Evolutionary conservation across 441 rosid genomes (phyloP), one percentile per base, ranked within the genome.

Genomic region (Mallotus repandus): DNA sequence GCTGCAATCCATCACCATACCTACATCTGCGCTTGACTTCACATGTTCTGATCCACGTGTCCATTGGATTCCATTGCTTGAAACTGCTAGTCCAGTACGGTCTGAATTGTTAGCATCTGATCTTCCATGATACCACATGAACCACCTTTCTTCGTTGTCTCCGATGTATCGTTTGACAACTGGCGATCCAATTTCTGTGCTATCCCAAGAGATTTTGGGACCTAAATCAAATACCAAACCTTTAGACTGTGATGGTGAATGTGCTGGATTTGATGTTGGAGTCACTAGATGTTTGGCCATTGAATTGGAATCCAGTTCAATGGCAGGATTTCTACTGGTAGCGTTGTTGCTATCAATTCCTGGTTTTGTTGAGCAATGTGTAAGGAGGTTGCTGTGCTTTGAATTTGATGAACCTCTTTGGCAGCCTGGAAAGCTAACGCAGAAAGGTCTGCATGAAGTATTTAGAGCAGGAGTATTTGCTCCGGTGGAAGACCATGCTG

Each of bases 141-240:
- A 84, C 98, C 95, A 89, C 77, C 97, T 89, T 83, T 91, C 98
- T 80, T 87, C 91, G 35, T 89, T 88, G 53, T 91, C 95, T 18
- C 97, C 79, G 52, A 88, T 74, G 77, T 86, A 91, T 72, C 97
- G 85, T 81, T 89, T 93, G 74, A 93, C 88, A 53, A 91, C 91
- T 0, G 96, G 95, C 0, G 87, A 85, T 58, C 90, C 86, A 70
- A 86, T 81, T 50, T 85, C 87, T 12, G 46, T 70, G 79, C 79
- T 29, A 77, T 88, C 92, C 92, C 89, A 85, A 2, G 86, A 86
- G 62, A 68, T 72, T n/a, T 55, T 38, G 11, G 78, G 74, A 54
- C 89, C 92, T 79, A 86, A 68, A 77, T 82, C 87, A 55, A 88
- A 74, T 67, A 88, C 83, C 74, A 86, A 76, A 32, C 92, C 57